Evolutionary conservation across 192 early-diverging fungal genomes (phyloP).

Genomic region (Mortierella hygrophila): DNA sequence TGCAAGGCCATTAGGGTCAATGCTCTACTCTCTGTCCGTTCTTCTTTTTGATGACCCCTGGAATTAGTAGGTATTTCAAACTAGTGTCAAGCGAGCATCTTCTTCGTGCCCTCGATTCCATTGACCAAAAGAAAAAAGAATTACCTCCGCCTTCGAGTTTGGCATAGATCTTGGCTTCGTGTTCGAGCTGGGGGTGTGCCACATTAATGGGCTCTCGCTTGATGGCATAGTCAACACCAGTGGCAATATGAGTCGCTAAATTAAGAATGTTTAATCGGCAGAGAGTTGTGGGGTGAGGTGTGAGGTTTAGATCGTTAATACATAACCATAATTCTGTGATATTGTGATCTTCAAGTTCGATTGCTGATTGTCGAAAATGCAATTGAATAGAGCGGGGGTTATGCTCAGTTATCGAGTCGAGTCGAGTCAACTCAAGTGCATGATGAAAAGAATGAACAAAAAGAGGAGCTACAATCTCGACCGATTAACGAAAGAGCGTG

Average conservation of each 20-base stretch:
- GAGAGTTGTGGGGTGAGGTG: not conserved
- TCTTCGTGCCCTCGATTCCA: not conserved
- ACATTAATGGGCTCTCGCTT: slow-evolving; percentile 62
- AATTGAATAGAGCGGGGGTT: not conserved
- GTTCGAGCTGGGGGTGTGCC: slow-evolving; percentile 60
- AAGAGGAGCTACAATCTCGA: not conserved
- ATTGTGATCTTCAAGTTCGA: not conserved
- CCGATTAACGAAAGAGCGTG: not conserved
- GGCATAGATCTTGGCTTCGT: slow-evolving; percentile 63
- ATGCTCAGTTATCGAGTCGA: too few species aligned
- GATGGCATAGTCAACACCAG: slow-evolving; percentile 62
- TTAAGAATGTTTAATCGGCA: not conserved
- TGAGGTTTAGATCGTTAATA: not conserved
- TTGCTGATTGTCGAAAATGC: not conserved
- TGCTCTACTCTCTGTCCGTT: not conserved
- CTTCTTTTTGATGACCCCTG: not conserved
- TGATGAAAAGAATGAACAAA: not conserved
- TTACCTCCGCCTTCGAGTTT: slow-evolving; percentile 64
- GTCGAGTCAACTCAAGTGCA: not conserved
- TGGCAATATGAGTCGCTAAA: slow-evolving; percentile 60
- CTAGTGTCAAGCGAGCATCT: not conserved
- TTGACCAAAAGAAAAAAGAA: not conserved
- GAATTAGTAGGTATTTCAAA: not conserved
- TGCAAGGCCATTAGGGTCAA: not conserved
- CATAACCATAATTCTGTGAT: not conserved